Evolutionary conservation across 2,329 filamentous ascomycete species (phyloP), one percentile per base, ranked within the genome.

Genomic region (Rutstroemia sp.): DNA sequence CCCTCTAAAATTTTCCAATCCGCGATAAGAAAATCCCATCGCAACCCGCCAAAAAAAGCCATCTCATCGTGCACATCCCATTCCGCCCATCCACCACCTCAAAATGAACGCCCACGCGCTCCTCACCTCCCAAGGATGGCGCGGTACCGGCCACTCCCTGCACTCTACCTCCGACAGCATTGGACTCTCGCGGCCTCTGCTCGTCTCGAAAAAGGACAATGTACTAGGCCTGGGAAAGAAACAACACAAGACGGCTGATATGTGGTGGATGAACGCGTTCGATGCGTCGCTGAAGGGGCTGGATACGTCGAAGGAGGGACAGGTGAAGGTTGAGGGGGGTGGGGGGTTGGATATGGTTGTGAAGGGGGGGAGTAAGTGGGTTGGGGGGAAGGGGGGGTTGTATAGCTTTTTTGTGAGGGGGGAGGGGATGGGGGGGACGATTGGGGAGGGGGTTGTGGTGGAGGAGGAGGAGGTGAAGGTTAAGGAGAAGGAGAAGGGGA

Each of bases 261-360:
- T 96, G 70, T 99, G 94, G 94, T 99, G 94, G 94, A 79, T 96
- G 72, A 87, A 89, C 57, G 94, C 94, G 10, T 96, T 96, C 64
- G 92, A 97, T 72, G 86, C 91, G 69, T 91, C 92, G 56, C 75
- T 96, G 62, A 88, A 94, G 71, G 88, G 86, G 4, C 78, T 96
- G 53, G 87, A 88, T 68, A 83, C 80, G 1, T 77, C 78, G 23
- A 76, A 77, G 62, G 72, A 80, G 62, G 78, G 82, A 53, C 73
- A 76, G 63, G 72, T 80, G 63, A 73, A 86, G 76, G 79, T 81
- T 58, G 70, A 81, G 60, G 75, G 73, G 34, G 75, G 76, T 57
- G 75, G 80, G 58, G 75, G 78, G 59, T 73, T 84, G 51, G 78
- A 83, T 64, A 77, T 77, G 61, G 76, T 85, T 56, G 77, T 79